A percentile compares a stretch with the other conserved stretches of the same genome.
phyloP scores from a whole-genome alignment of 176 grass and related monocot species.

The Cenchrus purpureus region DNA sequence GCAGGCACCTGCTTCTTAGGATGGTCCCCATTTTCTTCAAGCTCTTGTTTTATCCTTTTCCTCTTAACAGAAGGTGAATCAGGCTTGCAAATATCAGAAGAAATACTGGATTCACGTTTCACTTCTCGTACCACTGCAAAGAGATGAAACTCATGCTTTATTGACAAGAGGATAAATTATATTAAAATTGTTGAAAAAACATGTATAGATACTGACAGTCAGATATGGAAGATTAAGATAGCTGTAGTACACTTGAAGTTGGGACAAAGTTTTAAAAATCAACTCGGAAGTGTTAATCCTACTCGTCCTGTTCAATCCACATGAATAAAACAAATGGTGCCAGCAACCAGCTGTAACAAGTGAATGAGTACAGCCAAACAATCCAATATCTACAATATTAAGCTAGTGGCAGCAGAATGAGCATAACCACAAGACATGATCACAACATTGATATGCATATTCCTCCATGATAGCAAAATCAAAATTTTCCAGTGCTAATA shows the following conservation, averaged over 20 bases:
- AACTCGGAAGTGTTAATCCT: neutral
- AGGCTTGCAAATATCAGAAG: conserved; percentile 15
- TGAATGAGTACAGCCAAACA: too few relatives aligned
- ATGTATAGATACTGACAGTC: neutral
- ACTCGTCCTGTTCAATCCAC: neutral
- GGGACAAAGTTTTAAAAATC: neutral
- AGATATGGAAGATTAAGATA: conserved; percentile 3
- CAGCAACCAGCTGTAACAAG: neutral
- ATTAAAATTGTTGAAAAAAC: neutral
- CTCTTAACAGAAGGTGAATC: conserved; percentile 36
- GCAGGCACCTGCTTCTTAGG: conserved; percentile 38
- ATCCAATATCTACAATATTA: neutral
- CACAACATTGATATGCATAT: neutral
- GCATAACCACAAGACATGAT: neutral
- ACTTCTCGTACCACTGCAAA: conserved; percentile 46
- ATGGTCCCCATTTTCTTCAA: conserved; percentile 40
- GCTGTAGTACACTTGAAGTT: neutral
- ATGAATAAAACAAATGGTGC: neutral
- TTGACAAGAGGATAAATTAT: neutral
- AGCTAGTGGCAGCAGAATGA: neutral
- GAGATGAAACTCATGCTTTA: conserved; percentile 7
- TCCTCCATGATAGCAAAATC: neutral
- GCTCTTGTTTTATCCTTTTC: conserved; percentile 50
- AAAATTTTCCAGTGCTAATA: neutral
- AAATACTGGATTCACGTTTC: conserved; percentile 36